phyloP scores from a whole-genome alignment of 257 asterid species.

The Fraxinus americana region DNA sequence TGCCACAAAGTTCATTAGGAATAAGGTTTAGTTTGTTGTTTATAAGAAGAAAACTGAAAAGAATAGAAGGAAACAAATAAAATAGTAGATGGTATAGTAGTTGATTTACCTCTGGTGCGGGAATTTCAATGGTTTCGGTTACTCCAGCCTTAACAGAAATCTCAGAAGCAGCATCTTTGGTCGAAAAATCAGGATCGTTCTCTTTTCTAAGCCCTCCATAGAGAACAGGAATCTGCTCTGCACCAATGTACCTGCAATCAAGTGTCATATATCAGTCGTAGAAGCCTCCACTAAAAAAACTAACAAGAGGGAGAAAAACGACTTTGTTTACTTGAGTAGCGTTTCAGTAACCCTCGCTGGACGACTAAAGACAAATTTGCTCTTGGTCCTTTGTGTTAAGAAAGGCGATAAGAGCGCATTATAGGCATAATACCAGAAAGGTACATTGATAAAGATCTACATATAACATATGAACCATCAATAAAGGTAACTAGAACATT shows the following conservation, averaged over 20 bases:
- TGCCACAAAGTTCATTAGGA: background rate
- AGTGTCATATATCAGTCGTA: background rate
- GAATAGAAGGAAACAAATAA: background rate
- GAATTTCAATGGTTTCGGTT: slow-evolving; percentile 51
- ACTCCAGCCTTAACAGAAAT: slow-evolving; percentile 45
- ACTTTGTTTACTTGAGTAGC: slow-evolving; percentile 52
- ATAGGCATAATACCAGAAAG: slow-evolving; percentile 74
- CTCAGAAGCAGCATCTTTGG: slow-evolving; percentile 45
- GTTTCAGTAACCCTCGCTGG: slow-evolving; percentile 47
- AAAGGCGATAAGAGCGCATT: slow-evolving; percentile 53
- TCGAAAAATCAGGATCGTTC: slow-evolving; percentile 53
- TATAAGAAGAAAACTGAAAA: background rate
- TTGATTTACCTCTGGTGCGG: slow-evolving; percentile 44
- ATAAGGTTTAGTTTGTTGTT: background rate
- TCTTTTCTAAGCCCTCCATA: slow-evolving; percentile 64
- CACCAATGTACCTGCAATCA: slow-evolving; percentile 44
- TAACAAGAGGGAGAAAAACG: background rate
- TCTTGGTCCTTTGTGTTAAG: slow-evolving; percentile 51
- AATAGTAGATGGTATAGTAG: too few relatives aligned
- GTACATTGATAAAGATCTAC: slow-evolving; percentile 68
- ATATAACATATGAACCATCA: slow-evolving; percentile 2
- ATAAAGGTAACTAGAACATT: background rate
- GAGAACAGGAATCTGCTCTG: slow-evolving; percentile 46
- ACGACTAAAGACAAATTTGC: slow-evolving; percentile 49
- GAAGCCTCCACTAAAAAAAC: background rate